Base-by-base conservation (phyloP, 2,329 filamentous ascomycete genomes). In the Neoarthrinium moseri region DNA sequence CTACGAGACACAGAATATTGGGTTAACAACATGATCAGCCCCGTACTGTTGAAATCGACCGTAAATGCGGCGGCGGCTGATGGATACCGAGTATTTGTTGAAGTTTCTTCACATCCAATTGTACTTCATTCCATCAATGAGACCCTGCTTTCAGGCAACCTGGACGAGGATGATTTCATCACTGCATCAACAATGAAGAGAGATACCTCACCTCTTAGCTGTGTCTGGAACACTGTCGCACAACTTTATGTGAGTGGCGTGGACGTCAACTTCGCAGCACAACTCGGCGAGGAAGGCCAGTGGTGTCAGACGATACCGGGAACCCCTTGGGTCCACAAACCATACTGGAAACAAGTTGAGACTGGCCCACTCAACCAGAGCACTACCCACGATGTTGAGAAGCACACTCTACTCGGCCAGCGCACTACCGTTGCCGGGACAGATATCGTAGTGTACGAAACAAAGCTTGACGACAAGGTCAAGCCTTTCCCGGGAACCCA, bases 401-500 rank as follows among this genome's bases (percentile, higher is more conserved):
- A 51, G 26, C 66, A 71, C 45, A 65, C 53, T 6, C 52, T 71
- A 3, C 49, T 69, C 1, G 67, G 67, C 12, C 53, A 58, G 24
- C 56, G 54, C 3, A 58, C 50, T n/a, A 38, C 45, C 11, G 48
- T 68, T 5, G 60, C 56, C 6, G 60, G 59, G 22, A 60, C 52
- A 5, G 55, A 58, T 7, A 62, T 43, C 1, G 51, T 56, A 1
- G 49, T 69, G 1, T 71, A 61, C 56, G 60, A 58, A 1, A 72
- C 65, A 1, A 58, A 48, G 4, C 49, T 73, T 3, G 61, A 70
- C 41, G 55, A 67, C 5, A 57, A 60, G 12, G 62, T 50, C 1
- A 71, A 69, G 44, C 70, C 70, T 0, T 72, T 71, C 52, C 69
- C 70, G 4, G 57, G 66, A 2, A 61, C 46, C 15, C 69, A 73